Evolutionary conservation across 2,329 filamentous ascomycete genomes (phyloP).

Genomic region (Dactylellina haptotyla): DNA sequence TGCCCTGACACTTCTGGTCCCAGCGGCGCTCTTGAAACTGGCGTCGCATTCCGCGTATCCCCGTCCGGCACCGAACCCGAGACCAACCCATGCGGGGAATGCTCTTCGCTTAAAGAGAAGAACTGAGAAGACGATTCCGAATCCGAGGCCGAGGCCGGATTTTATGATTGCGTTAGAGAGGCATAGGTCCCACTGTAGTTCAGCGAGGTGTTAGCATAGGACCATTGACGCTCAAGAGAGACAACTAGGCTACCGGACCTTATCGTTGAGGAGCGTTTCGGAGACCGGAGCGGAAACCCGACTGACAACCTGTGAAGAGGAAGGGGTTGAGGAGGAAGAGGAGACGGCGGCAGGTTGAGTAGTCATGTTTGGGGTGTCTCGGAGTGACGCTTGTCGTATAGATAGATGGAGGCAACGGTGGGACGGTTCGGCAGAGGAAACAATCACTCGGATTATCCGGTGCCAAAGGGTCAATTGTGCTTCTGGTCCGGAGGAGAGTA

Average conservation of each 20-base stretch:
- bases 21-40: constrained; percentile 67
- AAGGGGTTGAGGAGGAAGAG: constrained; percentile 61
- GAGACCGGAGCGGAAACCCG: constrained; percentile 83
- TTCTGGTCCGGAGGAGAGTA: background rate
- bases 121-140: constrained; percentile 98
- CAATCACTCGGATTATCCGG: constrained; percentile 1
- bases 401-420: too few species aligned
- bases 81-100: constrained; percentile 94
- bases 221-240: background rate
- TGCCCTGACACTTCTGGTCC: constrained; percentile 39
- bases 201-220: constrained; percentile 32
- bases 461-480: too few species aligned
- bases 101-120: constrained; percentile 97
- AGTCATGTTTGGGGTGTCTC: constrained; percentile 45
- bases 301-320: constrained; percentile 73
- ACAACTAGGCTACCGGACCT: constrained; percentile 71
- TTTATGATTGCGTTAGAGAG: constrained; percentile 97
- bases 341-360: constrained; percentile 50
- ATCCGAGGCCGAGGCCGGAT: constrained; percentile 92
- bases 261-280: constrained; percentile 98
- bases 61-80: constrained; percentile 93
- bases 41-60: constrained; percentile 99
- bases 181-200: constrained; percentile 90
- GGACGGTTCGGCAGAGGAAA: background rate
- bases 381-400: background rate